Evolutionary conservation across 805 yeast species (phyloP).

Genomic region (Alloascoidea africana): DNA sequence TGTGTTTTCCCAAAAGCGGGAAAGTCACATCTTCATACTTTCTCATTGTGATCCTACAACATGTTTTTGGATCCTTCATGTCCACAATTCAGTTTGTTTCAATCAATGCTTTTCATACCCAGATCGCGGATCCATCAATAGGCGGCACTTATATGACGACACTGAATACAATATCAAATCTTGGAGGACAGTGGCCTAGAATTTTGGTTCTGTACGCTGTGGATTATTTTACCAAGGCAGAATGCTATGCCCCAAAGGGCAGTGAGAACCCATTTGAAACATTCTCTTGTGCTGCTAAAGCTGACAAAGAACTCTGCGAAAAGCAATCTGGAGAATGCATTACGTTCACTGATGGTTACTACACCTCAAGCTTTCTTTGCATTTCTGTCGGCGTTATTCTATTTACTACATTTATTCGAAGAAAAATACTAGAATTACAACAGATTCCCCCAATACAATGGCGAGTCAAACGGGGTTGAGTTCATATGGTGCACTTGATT

Average conservation of each 20-base stretch:
- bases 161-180: conserved; percentile 76
- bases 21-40: conserved; percentile 33
- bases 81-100: conserved; percentile 91
- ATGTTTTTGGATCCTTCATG: conserved; percentile 80
- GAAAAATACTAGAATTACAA: conserved; percentile 51
- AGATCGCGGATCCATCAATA: conserved; percentile 86
- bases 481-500: too few species aligned
- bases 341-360: conserved; percentile 66
- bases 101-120: conserved; percentile 87
- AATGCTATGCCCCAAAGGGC: conserved; percentile 29
- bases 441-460: conserved; percentile 59
- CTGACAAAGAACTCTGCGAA: conserved; percentile 33
- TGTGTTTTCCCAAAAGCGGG: conserved; percentile 46
- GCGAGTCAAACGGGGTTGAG: conserved; percentile 50
- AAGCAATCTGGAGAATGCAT: conserved; percentile 39
- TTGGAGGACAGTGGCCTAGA: conserved; percentile 98
- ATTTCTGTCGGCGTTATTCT: conserved; percentile 47
- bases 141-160: conserved; percentile 99
- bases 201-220: conserved; percentile 66
- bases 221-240: conserved; percentile 57
- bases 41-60: conserved; percentile 58
- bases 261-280: conserved; percentile 9
- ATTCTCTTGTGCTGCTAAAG: conserved; percentile 20
- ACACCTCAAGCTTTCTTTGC: conserved; percentile 60
- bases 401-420: conserved; percentile 50